Base-by-base conservation (phyloP, 2,329 filamentous ascomycete genomes). In the Colletotrichum lindemuthianum region DNA sequence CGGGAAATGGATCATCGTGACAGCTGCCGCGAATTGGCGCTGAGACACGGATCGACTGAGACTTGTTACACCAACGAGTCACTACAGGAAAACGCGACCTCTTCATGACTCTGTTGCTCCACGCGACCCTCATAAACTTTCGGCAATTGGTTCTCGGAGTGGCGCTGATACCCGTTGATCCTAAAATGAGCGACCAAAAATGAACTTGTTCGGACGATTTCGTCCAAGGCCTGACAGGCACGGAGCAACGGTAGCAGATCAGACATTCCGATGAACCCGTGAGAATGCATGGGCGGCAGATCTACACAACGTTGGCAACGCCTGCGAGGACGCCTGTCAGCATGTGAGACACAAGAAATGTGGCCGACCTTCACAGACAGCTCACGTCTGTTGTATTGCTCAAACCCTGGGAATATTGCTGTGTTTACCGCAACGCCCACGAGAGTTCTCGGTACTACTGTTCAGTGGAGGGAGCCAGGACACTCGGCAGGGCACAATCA, bases 21-120 rank as follows among this genome's bases (percentile, higher is more conserved):
- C 39, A 61, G 45, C 61, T 55, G 57, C 61, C 57, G 39, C 50
- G 32, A n/a, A 33, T 51, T 47, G 11, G 10, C 40, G 41, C 52
- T 53, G 58, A 65, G 63, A 63, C 63, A 49, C 47, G 34, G 8
- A 10, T 65, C 51, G 58, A 56, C 47, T 43, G 47, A 32, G 52
- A 64, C 36, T 48, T 63, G 58, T 56, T 32, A 65, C 61, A 56
- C 13, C 15, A 10, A 34, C 47, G 59, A 51, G 53, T 59, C 59
- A 40, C 32, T 16, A 36, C 36, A 48, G 32, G 10, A 16, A 32
- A 8, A 34, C 36, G 13, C 41, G n/a, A 45, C 2, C 15, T n/a
- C 43, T 16, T 16, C 24, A 24, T 24, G 24, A 24, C 24, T 24
- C 24, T 24, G 24, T 24, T 24, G 24, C 24, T 24, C 24, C 24